Base-by-base conservation (phyloP, 1,139 yeast genomes). In the Hemisphaericaspora xylofermentans region DNA sequence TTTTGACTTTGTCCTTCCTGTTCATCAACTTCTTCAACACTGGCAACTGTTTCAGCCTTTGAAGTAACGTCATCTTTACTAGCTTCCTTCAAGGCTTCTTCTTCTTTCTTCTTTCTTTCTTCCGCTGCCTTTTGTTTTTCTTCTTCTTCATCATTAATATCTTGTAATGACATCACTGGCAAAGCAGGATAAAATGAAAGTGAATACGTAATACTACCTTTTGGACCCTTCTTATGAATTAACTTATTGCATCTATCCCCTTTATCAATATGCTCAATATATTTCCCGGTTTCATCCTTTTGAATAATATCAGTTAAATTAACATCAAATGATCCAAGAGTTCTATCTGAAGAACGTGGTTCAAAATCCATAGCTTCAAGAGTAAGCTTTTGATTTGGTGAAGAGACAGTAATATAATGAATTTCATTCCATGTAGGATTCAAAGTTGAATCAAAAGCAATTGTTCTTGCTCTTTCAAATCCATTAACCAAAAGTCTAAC, bases 361-460 rank as follows among this genome's bases (percentile, higher is more conserved):
- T 91, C 95, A 35, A 84, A 86, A 64, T 91, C 98, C 96, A 93
- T 87, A 9, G 82, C 95, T 62, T 93, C 98, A 41, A 94, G 61
- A 2, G 89, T 82, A 49, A 91, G 66, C 55, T 78, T 83, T 61
- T 91, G 98, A 57, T 83, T 83, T 30, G 89, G 79, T 35, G 89
- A 84, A 12, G 94, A 78, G 18, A 93, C 78, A 6, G 96, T 83
- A 31, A 88, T 79, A 61, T 88, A 93, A 41, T 88, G 72, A 2
- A 86, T 74, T 61, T 89, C 93, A 58, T 89, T 82, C 88, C 91
- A 94, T 9, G 80, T 80, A 12, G 99, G 98, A 49, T 84, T 72
- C 54, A 83, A 70, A 2, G 88, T 80, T 16, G 84, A 78, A 18
- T 80, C 82, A 43, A 73, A 61, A n/a, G 86, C 78, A 39, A 78